These are phyloP conservation scores for Alternaria alternata DNA, from an alignment of 2,329 filamentous ascomycete genomes.

Conservation along the genomic window DNA sequence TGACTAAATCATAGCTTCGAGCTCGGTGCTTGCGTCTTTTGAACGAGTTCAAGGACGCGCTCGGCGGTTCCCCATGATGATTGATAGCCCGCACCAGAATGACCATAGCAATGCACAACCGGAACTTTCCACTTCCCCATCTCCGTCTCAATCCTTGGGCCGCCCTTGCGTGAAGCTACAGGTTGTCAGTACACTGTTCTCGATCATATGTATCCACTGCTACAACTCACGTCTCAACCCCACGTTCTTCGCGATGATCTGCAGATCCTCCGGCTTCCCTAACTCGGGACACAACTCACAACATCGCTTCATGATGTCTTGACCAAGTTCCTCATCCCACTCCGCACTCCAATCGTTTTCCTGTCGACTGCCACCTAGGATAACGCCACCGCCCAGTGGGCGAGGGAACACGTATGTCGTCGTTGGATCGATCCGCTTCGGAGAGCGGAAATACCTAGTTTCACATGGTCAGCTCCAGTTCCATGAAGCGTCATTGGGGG, in stretches of 20 bases:
- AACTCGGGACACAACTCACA: conserved; percentile 72
- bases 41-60: conserved; percentile 52
- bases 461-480: not conserved
- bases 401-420: conserved; percentile 58
- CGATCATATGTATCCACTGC: not conserved
- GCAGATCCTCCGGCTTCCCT: conserved; percentile 73
- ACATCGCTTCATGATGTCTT: conserved; percentile 82
- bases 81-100: conserved; percentile 78
- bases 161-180: conserved; percentile 70
- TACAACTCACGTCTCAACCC: conserved; percentile 69
- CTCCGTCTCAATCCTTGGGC: conserved; percentile 75
- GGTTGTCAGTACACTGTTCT: not conserved
- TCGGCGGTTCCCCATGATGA: conserved; percentile 56
- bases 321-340: conserved; percentile 77
- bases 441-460: conserved; percentile 50
- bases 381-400: conserved; percentile 74
- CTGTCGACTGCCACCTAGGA: conserved; percentile 85
- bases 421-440: conserved; percentile 52
- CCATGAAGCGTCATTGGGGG: not conserved
- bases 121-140: conserved; percentile 64
- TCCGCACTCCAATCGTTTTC: conserved; percentile 80
- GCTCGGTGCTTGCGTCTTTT: conserved; percentile 31
- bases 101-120: conserved; percentile 80
- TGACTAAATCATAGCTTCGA: conserved; percentile 34
- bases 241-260: conserved; percentile 81